These are phyloP conservation scores for Carpinus viminea DNA, from an alignment of 306 rosid species.

Conservation along the genomic window DNA sequence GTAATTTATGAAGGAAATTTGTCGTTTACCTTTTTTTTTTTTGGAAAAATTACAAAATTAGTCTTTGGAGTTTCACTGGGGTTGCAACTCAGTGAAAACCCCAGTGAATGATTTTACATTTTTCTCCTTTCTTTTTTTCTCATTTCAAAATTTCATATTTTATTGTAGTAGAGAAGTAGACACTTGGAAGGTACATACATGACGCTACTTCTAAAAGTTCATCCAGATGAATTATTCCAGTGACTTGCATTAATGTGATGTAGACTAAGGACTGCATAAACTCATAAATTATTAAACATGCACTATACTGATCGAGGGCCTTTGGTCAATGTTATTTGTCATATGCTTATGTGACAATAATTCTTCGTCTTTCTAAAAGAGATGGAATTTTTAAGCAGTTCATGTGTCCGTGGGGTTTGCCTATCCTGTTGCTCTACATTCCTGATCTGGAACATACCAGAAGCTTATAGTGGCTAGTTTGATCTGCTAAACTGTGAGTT, in stretches of 20 bases:
- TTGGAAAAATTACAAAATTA: too few species aligned
- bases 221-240: too few species aligned
- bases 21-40: too few species aligned
- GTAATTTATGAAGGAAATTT: too few species aligned
- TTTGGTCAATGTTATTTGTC: background rate
- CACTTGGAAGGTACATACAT: background rate
- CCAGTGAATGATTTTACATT: too few species aligned
- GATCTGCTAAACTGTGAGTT: conserved; percentile 12
- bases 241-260: background rate
- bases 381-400: background rate
- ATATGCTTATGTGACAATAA: too few species aligned
- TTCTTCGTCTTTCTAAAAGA: too few species aligned
- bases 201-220: too few species aligned
- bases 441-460: background rate
- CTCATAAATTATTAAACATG: background rate
- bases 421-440: background rate
- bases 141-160: background rate
- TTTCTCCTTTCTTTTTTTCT: background rate
- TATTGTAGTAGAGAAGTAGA: background rate
- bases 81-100: too few species aligned
- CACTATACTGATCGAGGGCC: background rate
- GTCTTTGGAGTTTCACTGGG: too few species aligned
- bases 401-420: background rate
- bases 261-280: background rate
- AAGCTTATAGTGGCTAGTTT: background rate